Base-by-base conservation (phyloP, 2,329 filamentous ascomycete species). In the Xylariomycetidae sp. region DNA sequence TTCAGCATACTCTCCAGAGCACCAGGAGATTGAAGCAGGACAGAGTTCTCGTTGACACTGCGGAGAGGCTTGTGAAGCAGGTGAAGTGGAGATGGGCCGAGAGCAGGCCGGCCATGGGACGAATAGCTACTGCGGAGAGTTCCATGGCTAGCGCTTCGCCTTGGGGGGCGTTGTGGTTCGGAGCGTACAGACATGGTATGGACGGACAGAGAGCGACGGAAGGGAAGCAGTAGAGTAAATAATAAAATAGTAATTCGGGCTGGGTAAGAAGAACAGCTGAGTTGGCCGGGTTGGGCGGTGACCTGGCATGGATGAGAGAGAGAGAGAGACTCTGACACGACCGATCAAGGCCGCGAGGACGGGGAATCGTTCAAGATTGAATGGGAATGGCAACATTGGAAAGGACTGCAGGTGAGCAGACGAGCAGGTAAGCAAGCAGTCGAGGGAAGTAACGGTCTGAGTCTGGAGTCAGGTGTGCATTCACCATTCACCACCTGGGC, bases 1-100 rank as follows among this genome's bases (percentile, higher is more conserved):
- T 74, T 81, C 38, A 82, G 62, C 77, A 82, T 80, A 52, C 74
- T 72, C 45, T 78, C 70, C n/a, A 80, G 58, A 2, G 72, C 72
- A 5, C 69, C 73, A 1, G 74, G 72, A 1, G 63, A 71, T 28
- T 58, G 62, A 11, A 70, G 60, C 31, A 70, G 56, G 17, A 53
- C 51, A 18, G 58, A 50, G 35, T 67, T 67, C 35, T 69, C 63
- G 31, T 64, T 62, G 37, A 69, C 57, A 44, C 59, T 63, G 36
- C 63, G 61, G 19, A 70, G 56, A 4, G 68, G 64, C 22, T 61
- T 62, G 31, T 58, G 57, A 20, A 60, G 46, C 25, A 58, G 53
- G 11, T 48, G 49, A 25, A 34, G 19, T 7, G 46, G 48, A 25
- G 41, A 41, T 6, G 44, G 45, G 2, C 42, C 46, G 14, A 38